phyloP scores from a whole-genome alignment of 1,284 basidiomycete species.

The Microbotryomycetes sp. region DNA sequence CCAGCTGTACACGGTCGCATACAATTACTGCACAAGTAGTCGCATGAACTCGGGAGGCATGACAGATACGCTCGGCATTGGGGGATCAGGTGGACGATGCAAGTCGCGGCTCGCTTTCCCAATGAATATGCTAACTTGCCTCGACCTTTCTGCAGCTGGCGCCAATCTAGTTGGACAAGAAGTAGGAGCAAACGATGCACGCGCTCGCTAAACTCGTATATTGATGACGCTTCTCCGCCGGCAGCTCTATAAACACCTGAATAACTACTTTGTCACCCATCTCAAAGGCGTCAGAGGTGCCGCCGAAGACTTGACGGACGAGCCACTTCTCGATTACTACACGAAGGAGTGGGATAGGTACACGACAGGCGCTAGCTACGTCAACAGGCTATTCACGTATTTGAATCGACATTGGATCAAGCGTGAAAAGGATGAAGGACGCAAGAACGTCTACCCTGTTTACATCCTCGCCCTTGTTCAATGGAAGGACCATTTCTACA shows the following conservation, averaged over 20 bases:
- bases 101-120: too few species aligned
- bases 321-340: slow-evolving; percentile 84
- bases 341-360: slow-evolving; percentile 91
- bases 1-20: slow-evolving; percentile 54
- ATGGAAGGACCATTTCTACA: slow-evolving; percentile 91
- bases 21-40: slow-evolving; percentile 94
- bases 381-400: slow-evolving; percentile 92
- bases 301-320: slow-evolving; percentile 72
- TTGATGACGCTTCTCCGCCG: slow-evolving; percentile 41
- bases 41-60: slow-evolving; percentile 60
- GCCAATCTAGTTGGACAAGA: background rate
- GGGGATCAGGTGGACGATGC: slow-evolving; percentile 29
- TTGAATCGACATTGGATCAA: slow-evolving; percentile 99
- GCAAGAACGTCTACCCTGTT: slow-evolving; percentile 88
- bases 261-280: slow-evolving; percentile 73
- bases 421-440: slow-evolving; percentile 93
- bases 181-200: background rate
- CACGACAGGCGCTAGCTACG: slow-evolving; percentile 91
- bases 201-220: background rate
- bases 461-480: slow-evolving; percentile 94
- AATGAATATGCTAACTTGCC: too few species aligned
- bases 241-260: slow-evolving; percentile 85
- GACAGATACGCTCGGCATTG: slow-evolving; percentile 44
- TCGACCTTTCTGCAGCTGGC: background rate
- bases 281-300: slow-evolving; percentile 60